Base-by-base conservation (phyloP, 257 asterid species). In the Plantago elongata region DNA sequence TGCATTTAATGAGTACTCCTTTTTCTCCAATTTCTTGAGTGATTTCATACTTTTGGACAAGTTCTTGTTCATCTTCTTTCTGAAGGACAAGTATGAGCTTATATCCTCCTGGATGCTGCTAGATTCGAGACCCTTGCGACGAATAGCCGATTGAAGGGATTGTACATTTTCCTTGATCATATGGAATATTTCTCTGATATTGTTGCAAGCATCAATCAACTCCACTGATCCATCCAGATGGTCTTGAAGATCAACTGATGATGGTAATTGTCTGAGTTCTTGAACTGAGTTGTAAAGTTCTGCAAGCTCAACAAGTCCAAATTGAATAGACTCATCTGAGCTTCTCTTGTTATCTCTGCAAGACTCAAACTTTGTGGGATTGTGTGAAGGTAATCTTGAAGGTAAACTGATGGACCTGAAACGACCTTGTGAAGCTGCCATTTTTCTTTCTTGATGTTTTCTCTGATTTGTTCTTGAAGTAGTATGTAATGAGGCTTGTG, bases 111-210 rank as follows among this genome's bases (percentile, higher is more conserved):
- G 83, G 22, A 75, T 57, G 72, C 69, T 54, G 40, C 40, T 34
- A 15, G 83, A 62, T 56, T 75, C 79, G 0, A 65, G 74, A 11
- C 83, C 81, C 74, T 82, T 90, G 15, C 96, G 76, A 7, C 95
- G 64, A 10, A 90, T 29, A 0, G 95, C 82, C 5, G 97, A 90
- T 62, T 90, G 89, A 17, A 87, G 89, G n/a, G 67, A 66, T 45
- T 66, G 89, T 0, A 72, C 77, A 51, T 64, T 71, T 61, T 82
- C 86, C 55, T 63, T 83, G 14, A 85, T 67, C 69, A 44, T 65
- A 17, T 51, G 72, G 11, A 64, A 75, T 27, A 87, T 55, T 5
- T 85, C 89, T 13, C 69, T 68, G 14, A 87, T 66, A 3, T 48
- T 38, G 34, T 67, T 77, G 72, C 95, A 87, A 1, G 84, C 81